These are phyloP conservation scores for Nicotiana sylvestris DNA, from an alignment of 257 asterid species.

Conservation along the genomic window DNA sequence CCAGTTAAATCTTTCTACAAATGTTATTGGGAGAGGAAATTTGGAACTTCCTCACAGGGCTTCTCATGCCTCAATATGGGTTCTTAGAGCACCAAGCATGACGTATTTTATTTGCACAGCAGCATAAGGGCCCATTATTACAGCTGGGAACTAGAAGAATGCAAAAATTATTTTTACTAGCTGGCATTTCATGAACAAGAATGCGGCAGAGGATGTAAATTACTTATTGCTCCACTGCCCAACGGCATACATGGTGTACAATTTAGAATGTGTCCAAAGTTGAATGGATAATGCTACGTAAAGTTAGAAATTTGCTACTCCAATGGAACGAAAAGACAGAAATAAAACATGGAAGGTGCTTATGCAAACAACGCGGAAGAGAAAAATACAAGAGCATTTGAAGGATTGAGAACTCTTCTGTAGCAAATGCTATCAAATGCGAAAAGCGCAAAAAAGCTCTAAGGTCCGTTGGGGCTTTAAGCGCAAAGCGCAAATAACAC, in stretches of 20 bases:
- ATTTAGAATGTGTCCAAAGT: neutral
- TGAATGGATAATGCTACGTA: neutral
- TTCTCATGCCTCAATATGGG: neutral
- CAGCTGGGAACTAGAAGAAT: neutral
- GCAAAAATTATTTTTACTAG: neutral
- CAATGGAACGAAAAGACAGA: neutral
- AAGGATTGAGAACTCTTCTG: neutral
- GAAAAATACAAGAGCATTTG: neutral
- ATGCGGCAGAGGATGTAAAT: neutral
- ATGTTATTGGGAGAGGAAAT: neutral
- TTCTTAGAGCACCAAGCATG: neutral
- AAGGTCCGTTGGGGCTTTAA: too few relatives aligned
- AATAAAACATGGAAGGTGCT: neutral
- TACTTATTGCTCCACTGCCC: neutral
- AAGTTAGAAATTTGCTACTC: neutral
- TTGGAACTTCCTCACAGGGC: neutral
- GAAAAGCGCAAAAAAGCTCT: too few relatives aligned
- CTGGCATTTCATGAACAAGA: neutral
- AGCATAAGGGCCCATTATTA: neutral
- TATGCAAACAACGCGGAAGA: neutral
- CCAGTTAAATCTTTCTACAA: neutral
- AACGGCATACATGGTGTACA: neutral
- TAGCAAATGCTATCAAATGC: too few relatives aligned
- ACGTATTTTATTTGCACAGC: neutral
- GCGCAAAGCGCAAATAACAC: too few relatives aligned